Evolutionary conservation across 495 filamentous ascomycete genomes (phyloP).

Genomic region (Xylaria castorea): DNA sequence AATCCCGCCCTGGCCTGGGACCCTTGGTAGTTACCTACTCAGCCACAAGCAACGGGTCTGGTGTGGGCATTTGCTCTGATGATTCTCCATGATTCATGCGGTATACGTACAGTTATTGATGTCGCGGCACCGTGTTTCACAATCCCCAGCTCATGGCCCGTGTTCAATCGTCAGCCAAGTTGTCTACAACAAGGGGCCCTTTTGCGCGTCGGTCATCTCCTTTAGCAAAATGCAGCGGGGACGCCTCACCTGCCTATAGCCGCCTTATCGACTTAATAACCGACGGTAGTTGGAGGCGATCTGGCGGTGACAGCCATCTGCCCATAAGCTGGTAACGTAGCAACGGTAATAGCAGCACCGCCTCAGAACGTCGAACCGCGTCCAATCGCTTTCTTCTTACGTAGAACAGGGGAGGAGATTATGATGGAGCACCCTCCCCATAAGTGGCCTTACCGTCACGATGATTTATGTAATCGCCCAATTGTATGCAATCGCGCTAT

Average conservation of each 20-base stretch:
- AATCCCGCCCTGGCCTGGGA: neutral
- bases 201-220: slow-evolving; percentile 25
- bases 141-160: neutral
- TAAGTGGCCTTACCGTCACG: slow-evolving; percentile 10
- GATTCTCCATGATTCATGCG: neutral
- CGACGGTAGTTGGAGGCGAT: slow-evolving; percentile 27
- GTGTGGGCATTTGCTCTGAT: neutral
- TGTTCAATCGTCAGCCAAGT: neutral
- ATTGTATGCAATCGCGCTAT: neutral
- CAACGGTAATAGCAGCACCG: slow-evolving; percentile 25
- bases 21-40: neutral
- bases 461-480: slow-evolving; percentile 17
- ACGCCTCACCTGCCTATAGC: slow-evolving; percentile 18
- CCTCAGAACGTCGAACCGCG: slow-evolving; percentile 17
- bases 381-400: slow-evolving; percentile 21
- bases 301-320: slow-evolving; percentile 29
- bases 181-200: slow-evolving; percentile 2
- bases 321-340: slow-evolving; percentile 24
- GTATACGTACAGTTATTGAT: neutral
- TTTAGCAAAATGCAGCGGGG: slow-evolving; percentile 5
- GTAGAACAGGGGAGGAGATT: slow-evolving; percentile 4
- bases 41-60: slow-evolving; percentile 18
- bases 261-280: slow-evolving; percentile 18
- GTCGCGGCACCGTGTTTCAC: slow-evolving; percentile 26
- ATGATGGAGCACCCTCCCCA: slow-evolving; percentile 1